Percentiles rank a stretch among this genome's conserved stretches.
Conservation (phyloP, 2,329 filamentous ascomycete genomes). For the Cercospora beticola region DNA sequence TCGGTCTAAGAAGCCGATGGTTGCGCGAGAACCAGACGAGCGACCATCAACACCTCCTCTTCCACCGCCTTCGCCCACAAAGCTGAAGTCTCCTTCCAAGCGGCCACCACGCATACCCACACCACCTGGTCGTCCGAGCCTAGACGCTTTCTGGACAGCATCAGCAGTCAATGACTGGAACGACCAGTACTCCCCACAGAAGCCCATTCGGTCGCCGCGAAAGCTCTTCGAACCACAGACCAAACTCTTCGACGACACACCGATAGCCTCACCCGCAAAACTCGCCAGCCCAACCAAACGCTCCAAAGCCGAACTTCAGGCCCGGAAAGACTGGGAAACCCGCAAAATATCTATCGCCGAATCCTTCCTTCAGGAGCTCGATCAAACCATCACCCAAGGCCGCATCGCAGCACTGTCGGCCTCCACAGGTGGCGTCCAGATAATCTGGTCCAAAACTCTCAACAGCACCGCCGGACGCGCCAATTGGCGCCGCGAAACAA, state of each 20-base stretch:
- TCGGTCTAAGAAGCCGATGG: conserved; percentile 22
- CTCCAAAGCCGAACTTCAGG: conserved; percentile 38
- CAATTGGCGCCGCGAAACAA: conserved; percentile 50
- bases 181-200: conserved; percentile 59
- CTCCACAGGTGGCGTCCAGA: conserved; percentile 66
- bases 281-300: conserved; percentile 38
- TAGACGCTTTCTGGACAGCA: conserved; percentile 61
- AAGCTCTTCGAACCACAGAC: conserved; percentile 32
- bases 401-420: conserved; percentile 59
- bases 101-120: conserved; percentile 49
- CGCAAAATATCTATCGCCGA: conserved; percentile 63
- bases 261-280: conserved; percentile 42
- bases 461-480: conserved; percentile 71
- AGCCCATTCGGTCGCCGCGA: conserved; percentile 44
- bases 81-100: conserved; percentile 52
- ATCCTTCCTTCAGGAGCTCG: conserved; percentile 67
- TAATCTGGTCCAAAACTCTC: conserved; percentile 75
- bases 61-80: conserved; percentile 44
- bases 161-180: conserved; percentile 64
- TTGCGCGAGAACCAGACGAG: conserved; percentile 4
- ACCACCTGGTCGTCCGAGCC: conserved; percentile 55
- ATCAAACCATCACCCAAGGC: conserved; percentile 61
- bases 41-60: conserved; percentile 43
- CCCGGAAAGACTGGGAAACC: conserved; percentile 62
- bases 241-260: conserved; percentile 30